phyloP scores from a whole-genome alignment of 2,329 filamentous ascomycete species.

The Alternaria hordeiaustralica region DNA sequence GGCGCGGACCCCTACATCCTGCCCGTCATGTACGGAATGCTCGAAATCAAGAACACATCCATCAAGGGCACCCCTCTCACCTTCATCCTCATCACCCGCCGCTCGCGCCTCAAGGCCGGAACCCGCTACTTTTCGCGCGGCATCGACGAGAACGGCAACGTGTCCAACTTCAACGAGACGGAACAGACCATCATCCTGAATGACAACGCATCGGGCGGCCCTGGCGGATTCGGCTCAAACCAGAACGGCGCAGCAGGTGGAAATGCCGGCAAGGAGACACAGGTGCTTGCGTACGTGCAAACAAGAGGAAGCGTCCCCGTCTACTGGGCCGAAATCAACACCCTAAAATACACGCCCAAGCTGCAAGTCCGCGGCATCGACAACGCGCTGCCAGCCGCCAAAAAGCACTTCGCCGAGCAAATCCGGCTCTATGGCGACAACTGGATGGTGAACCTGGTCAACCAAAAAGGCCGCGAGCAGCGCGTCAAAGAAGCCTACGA shows the following conservation, averaged over 20 bases:
- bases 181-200: conserved; percentile 92
- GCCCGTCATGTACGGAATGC: conserved; percentile 94
- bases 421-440: conserved; percentile 94
- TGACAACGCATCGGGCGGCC: conserved; percentile 72
- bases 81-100: conserved; percentile 83
- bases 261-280: conserved; percentile 73
- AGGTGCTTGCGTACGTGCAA: conserved; percentile 93
- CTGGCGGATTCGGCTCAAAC: conserved; percentile 81
- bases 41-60: conserved; percentile 85
- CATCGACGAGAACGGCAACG: conserved; percentile 89
- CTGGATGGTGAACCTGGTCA: conserved; percentile 96
- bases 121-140: conserved; percentile 95
- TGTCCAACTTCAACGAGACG: conserved; percentile 99
- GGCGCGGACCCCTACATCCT: conserved; percentile 90
- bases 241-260: conserved; percentile 69
- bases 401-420: conserved; percentile 91
- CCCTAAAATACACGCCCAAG: conserved; percentile 87
- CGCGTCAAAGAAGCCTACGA: conserved; percentile 93
- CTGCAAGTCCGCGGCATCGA: conserved; percentile 87
- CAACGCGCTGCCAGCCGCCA: conserved; percentile 76
- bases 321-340: conserved; percentile 96
- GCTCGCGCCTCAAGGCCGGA: conserved; percentile 86
- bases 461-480: conserved; percentile 91
- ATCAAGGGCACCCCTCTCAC: conserved; percentile 87
- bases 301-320: conserved; percentile 95